Evolutionary conservation across 2,329 filamentous ascomycete species (phyloP).

Genomic region (Hawksworthiomyces lignivorus): DNA sequence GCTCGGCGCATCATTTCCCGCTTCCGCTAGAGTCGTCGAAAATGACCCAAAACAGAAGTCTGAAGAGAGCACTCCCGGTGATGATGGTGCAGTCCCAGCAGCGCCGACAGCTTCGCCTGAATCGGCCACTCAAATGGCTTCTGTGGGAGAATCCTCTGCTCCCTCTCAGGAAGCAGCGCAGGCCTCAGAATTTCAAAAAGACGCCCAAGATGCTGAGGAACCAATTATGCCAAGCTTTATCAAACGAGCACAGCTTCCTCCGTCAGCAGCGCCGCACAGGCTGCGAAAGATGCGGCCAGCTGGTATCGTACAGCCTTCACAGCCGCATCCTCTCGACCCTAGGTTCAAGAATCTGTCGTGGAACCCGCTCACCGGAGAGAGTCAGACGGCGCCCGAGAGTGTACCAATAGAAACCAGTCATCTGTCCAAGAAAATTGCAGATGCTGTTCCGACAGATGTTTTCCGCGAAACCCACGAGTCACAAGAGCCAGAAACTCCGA

Average conservation of each 20-base stretch:
- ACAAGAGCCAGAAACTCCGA: too few species aligned
- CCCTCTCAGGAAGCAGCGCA: not conserved
- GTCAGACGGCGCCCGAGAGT: not conserved
- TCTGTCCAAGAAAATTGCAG: too few species aligned
- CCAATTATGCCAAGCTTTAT: conserved; percentile 12
- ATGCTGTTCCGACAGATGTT: too few species aligned
- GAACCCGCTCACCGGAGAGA: not conserved
- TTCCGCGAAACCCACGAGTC: too few species aligned
- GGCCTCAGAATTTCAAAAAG: not conserved
- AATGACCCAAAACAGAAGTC: not conserved
- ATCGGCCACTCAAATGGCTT: not conserved
- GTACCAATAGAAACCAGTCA: too few species aligned
- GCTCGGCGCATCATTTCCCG: conserved; percentile 23
- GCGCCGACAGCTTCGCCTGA: not conserved
- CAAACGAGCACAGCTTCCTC: conserved; percentile 6
- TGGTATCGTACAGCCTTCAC: not conserved
- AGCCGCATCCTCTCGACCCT: conserved; percentile 16
- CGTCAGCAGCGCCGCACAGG: not conserved
- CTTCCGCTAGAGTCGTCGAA: not conserved
- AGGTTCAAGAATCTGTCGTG: conserved; percentile 8
- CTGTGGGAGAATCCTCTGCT: too few species aligned
- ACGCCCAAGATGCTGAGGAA: not conserved
- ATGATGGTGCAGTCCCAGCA: not conserved
- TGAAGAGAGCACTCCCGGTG: not conserved
- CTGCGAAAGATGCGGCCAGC: conserved; percentile 3